A percentile compares a stretch with the other conserved stretches of the same genome.
Conservation (phyloP, 805 yeast genomes). For the Wickerhamia fluorescens region DNA sequence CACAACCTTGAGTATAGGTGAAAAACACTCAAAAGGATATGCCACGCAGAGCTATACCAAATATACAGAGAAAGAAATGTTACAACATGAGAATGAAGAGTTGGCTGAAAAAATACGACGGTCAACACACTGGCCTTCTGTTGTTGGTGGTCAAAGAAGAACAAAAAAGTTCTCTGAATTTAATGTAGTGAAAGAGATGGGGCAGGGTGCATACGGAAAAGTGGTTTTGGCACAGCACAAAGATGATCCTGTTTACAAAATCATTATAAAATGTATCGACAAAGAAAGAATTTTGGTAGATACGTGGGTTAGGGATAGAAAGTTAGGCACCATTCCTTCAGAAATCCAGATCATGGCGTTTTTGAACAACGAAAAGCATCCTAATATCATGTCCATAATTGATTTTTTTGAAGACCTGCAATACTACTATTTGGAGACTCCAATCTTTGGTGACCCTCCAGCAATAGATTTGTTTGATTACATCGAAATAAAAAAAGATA, state of each 20-base stretch:
- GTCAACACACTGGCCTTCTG: constrained; percentile 43
- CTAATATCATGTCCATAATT: constrained; percentile 74
- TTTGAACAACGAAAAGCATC: constrained; percentile 73
- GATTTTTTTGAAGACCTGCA: constrained; percentile 92
- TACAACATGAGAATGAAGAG: constrained; percentile 39
- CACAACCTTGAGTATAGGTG: no score
- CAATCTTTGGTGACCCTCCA: constrained; percentile 83
- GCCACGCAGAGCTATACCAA: constrained; percentile 12
- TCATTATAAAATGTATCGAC: constrained; percentile 82
- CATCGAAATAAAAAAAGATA: constrained; percentile 76
- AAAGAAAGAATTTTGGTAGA: constrained; percentile 92
- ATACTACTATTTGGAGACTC: constrained; percentile 85
- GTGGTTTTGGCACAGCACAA: constrained; percentile 74
- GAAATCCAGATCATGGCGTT: constrained; percentile 90
- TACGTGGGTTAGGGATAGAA: constrained; percentile 93
- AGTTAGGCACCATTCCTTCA: constrained; percentile 89
- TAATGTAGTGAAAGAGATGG: constrained; percentile 66
- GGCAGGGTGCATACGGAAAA: constrained; percentile 96
- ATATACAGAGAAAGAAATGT: constrained; percentile 36
- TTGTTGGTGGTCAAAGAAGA: constrained; percentile 60
- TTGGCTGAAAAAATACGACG: constrained; percentile 27
- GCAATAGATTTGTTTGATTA: constrained; percentile 90
- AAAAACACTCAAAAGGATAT: no score
- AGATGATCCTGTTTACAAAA: constrained; percentile 53
- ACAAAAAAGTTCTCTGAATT: constrained; percentile 70